phyloP scores from a whole-genome alignment of 768 basidiomycete species.

The Tylopilus sp. region DNA sequence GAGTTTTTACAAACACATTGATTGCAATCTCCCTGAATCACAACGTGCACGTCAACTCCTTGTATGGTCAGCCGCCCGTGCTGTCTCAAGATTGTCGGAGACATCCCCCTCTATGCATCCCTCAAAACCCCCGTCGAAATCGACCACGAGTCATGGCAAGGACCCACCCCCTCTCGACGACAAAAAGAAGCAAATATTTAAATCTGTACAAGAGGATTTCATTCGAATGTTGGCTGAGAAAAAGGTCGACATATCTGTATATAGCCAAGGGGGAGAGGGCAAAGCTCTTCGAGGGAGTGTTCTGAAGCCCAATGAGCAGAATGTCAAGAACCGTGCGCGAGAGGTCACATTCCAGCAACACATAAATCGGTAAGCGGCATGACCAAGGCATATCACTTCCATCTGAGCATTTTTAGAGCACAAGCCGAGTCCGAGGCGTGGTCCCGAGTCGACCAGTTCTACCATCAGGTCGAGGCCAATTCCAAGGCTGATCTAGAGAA shows the following conservation, averaged over 20 bases:
- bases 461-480: conserved; percentile 52
- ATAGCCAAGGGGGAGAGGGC: conserved; percentile 34
- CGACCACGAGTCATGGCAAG: conserved; percentile 27
- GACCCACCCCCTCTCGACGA: conserved; percentile 50
- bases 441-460: conserved; percentile 57
- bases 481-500: conserved; percentile 48
- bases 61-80: conserved; percentile 71
- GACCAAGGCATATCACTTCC: not conserved
- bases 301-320: conserved; percentile 65
- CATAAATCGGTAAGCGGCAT: conserved; percentile 56
- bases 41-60: conserved; percentile 70
- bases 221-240: conserved; percentile 67
- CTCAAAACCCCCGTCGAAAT: conserved; percentile 26
- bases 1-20: conserved; percentile 79
- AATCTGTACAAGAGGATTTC: conserved; percentile 54
- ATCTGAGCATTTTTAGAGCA: conserved; percentile 30
- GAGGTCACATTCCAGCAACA: conserved; percentile 64
- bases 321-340: conserved; percentile 64
- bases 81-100: conserved; percentile 33
- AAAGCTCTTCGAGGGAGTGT: conserved; percentile 15
- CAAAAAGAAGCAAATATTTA: conserved; percentile 44
- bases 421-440: conserved; percentile 71
- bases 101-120: conserved; percentile 32
- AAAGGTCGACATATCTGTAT: conserved; percentile 50
- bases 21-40: conserved; percentile 68